Conservation (phyloP, 2,329 filamentous ascomycete species). For the Diaporthe sp. region DNA sequence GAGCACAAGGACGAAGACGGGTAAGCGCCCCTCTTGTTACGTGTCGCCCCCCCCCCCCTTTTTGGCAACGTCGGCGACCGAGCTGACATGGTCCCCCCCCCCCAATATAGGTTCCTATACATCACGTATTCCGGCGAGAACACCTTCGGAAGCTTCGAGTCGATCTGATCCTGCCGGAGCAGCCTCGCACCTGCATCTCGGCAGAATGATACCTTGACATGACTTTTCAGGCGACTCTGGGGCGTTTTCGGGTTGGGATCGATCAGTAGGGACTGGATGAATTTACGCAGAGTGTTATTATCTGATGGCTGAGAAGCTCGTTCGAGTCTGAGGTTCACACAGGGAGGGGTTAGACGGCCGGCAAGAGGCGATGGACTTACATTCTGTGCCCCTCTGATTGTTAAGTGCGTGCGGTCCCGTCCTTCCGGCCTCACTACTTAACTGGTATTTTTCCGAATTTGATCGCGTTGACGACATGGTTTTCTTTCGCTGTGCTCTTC, state of each 20-base stretch:
- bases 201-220: constrained; percentile 33
- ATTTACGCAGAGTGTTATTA: constrained; percentile 26
- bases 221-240: constrained; percentile 32
- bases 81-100: constrained; percentile 24
- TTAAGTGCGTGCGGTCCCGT: not conserved
- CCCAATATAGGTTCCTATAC: constrained; percentile 81
- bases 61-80: not conserved
- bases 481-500: not conserved
- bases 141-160: constrained; percentile 80
- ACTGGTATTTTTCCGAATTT: constrained; percentile 16
- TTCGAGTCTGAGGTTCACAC: not conserved
- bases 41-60: not conserved
- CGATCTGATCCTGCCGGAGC: constrained; percentile 32
- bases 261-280: constrained; percentile 29
- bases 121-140: constrained; percentile 99
- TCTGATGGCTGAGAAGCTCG: constrained; percentile 6
- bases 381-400: not conserved
- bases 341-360: not conserved
- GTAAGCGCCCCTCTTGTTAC: constrained; percentile 51
- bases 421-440: not conserved
- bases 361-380: not conserved
- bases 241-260: constrained; percentile 35
- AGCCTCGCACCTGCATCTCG: constrained; percentile 16
- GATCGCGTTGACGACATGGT: not conserved
- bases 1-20: constrained; percentile 92